Evolutionary conservation across 2,329 filamentous ascomycete species (phyloP), one percentile per base, ranked within the genome.

Genomic region (Ambrosiella cleistominuta): DNA sequence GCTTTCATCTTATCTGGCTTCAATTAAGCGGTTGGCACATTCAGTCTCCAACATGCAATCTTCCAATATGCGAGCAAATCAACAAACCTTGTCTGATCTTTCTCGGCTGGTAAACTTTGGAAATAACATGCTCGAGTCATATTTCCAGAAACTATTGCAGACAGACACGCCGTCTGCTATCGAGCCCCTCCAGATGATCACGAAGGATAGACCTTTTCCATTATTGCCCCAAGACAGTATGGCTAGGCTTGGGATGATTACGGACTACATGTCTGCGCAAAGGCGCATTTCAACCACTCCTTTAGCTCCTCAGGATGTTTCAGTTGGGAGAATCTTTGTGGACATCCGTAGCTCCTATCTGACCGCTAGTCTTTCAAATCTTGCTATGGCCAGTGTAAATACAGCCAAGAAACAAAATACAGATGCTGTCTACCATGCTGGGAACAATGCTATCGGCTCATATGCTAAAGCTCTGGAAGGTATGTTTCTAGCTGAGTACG

Each of bases 11-110:
- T 98, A 95, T 70, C 80, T 98, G 54, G 83, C 82, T 51, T 95
- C 91, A 5, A 81, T 97, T 64, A 93, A 94, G 71, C 85, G 93
- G 47, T 80, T 95, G 38, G 89, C 85, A 65, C 86, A 86, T 68
- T 86, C 90, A n/a, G 76, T 96, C 58, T 72, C 75, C 61, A 87
- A 95, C 62, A 84, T 98, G 72, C 86, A 86, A 67, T 78, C 86
- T 2, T 91, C 91, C n/a, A 96, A 96, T 64, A 73, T 98, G 56
- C 83, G 88, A 59, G 86, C 90, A 8, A 97, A 96, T 61, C 90
- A 97, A 68, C 84, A 90, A 68, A 89, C 89, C 1, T 86, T 93
- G 59, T 74, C 81, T 50, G 89, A 96, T 61, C 79, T 95, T 57
- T 84, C 80, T 57, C 79, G 82, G 8, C 75, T 98, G 40, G 75